Conservation (phyloP, 345 rosid genomes). For the Populus euphratica region DNA sequence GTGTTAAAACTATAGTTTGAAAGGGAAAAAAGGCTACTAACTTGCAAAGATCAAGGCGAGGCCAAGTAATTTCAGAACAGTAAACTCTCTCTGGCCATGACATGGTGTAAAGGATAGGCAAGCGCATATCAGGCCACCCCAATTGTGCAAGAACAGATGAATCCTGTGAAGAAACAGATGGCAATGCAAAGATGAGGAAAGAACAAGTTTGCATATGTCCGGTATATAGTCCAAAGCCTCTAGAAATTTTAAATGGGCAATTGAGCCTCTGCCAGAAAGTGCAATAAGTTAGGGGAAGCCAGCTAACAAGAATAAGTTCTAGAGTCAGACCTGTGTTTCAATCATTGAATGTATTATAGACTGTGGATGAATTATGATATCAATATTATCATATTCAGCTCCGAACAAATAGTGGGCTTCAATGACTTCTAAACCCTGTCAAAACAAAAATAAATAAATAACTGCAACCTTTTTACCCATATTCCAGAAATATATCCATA, state of each 20-base stretch:
- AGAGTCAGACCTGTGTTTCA: slow-evolving; percentile 71
- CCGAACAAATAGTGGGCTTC: slow-evolving; percentile 97
- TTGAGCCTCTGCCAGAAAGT: not conserved
- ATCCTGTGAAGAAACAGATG: slow-evolving; percentile 48
- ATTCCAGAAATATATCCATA: not conserved
- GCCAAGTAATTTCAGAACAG: slow-evolving; percentile 96
- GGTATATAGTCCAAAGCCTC: not conserved
- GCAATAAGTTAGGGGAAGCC: not conserved
- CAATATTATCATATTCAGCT: slow-evolving; percentile 81
- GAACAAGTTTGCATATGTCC: not conserved
- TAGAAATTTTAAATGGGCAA: not conserved
- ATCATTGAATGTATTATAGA: slow-evolving; percentile 92
- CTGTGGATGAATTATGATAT: slow-evolving; percentile 91
- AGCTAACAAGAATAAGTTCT: not conserved
- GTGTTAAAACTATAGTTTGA: slow-evolving; percentile 1
- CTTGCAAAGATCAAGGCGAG: slow-evolving; percentile 97
- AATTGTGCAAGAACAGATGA: slow-evolving; percentile 89
- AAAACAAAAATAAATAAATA: slow-evolving; percentile 3
- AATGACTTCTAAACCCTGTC: slow-evolving; percentile 92
- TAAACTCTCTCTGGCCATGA: slow-evolving; percentile 94
- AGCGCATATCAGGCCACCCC: slow-evolving; percentile 98
- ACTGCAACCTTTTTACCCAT: not conserved
- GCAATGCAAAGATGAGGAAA: slow-evolving; percentile 1
- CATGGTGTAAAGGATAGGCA: slow-evolving; percentile 92
- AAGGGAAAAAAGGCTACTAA: slow-evolving; percentile 26